These are phyloP conservation scores for Coemansia sp. DNA, from an alignment of 192 early-diverging fungal species.

Conservation along the genomic window DNA sequence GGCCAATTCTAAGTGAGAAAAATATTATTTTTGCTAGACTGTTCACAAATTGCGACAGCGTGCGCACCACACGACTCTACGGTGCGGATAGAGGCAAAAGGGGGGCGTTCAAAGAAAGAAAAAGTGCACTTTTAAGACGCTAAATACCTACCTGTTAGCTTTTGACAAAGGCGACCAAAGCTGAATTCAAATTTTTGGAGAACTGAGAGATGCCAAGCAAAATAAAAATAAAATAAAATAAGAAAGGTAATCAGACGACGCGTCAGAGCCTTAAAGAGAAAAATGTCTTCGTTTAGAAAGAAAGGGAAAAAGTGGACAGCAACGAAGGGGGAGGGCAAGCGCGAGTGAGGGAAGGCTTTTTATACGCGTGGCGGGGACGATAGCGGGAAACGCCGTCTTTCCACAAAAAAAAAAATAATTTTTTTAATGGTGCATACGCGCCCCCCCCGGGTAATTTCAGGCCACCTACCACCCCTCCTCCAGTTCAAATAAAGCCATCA, in stretches of 20 bases:
- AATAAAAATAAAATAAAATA: constrained; percentile 14
- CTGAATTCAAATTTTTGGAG: not conserved
- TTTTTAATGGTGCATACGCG: not conserved
- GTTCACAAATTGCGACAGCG: not conserved
- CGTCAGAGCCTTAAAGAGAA: not conserved
- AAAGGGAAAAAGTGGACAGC: not conserved
- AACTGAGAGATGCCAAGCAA: not conserved
- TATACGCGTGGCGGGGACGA: constrained; percentile 5
- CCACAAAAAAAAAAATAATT: not conserved
- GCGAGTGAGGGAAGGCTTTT: not conserved
- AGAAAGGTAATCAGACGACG: not conserved
- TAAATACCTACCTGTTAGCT: not conserved
- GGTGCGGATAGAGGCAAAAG: not conserved
- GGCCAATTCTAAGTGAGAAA: not conserved
- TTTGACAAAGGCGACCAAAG: not conserved
- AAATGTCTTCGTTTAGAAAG: not conserved
- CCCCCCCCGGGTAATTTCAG: not conserved
- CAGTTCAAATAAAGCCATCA: not conserved
- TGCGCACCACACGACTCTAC: not conserved
- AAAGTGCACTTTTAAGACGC: not conserved
- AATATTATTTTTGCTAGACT: not conserved
- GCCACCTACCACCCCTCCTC: not conserved
- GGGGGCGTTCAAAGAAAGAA: not conserved
- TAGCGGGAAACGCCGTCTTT: not conserved
- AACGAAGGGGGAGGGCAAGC: not conserved